These are phyloP conservation scores for Heterobasidion irregulare DNA, from an alignment of 1,284 basidiomycete species.

Conservation along the genomic window DNA sequence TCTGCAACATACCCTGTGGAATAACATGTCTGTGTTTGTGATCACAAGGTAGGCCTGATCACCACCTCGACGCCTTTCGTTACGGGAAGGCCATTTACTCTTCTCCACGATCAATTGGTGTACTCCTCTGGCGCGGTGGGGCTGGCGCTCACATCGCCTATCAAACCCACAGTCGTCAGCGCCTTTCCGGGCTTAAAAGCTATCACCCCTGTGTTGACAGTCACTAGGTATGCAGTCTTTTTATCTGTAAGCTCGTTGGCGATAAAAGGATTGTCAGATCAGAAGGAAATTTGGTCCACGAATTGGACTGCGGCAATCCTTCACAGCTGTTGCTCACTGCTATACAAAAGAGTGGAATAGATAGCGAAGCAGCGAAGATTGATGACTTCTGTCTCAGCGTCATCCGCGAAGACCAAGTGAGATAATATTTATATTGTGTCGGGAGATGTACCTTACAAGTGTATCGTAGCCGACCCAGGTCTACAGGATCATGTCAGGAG, in stretches of 20 bases:
- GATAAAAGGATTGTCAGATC: constrained; percentile 31
- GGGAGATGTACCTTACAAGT: background rate
- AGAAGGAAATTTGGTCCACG: constrained; percentile 74
- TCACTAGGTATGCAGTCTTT: constrained; percentile 41
- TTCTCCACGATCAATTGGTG: constrained; percentile 56
- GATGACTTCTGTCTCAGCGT: constrained; percentile 62
- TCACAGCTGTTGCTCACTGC: constrained; percentile 59
- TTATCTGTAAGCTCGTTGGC: background rate
- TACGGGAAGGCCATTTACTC: constrained; percentile 72
- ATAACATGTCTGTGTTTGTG: constrained; percentile 1
- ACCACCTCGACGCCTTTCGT: constrained; percentile 81
- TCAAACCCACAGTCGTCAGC: constrained; percentile 22
- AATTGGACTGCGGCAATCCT: constrained; percentile 59
- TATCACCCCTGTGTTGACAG: constrained; percentile 42
- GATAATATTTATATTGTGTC: constrained; percentile 12
- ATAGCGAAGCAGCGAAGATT: constrained; percentile 42
- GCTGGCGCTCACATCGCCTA: constrained; percentile 36
- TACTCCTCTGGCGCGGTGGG: constrained; percentile 69
- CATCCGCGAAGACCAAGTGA: constrained; percentile 20
- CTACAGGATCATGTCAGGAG: constrained; percentile 66
- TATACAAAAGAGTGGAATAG: constrained; percentile 34
- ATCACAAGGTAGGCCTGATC: constrained; percentile 55
- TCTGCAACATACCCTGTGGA: constrained; percentile 3
- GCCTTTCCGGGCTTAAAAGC: constrained; percentile 45
- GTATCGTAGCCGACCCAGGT: constrained; percentile 32